phyloP scores from a whole-genome alignment of 305 asterid genomes.

The Fraxinus xanthoxyloides region DNA sequence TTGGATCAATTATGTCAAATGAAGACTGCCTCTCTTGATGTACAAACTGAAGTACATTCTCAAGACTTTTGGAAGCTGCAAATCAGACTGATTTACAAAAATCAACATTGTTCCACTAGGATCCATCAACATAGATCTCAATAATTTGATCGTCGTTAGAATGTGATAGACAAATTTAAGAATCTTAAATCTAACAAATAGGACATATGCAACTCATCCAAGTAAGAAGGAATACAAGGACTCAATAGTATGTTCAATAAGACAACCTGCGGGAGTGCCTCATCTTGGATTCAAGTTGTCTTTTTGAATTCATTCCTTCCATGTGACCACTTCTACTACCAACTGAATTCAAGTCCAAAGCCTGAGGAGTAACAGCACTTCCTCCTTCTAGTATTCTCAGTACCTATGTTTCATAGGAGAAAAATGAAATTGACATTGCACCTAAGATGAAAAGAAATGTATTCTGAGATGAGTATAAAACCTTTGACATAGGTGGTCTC shows the following conservation, averaged over 20 bases:
- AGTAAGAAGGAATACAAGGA: neutral
- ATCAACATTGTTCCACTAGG: neutral
- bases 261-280: conserved; percentile 57
- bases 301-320: conserved; percentile 37
- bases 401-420: conserved; percentile 35
- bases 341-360: conserved; percentile 39
- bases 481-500: conserved; percentile 94
- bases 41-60: neutral
- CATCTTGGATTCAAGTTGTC: conserved; percentile 28
- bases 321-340: conserved; percentile 65
- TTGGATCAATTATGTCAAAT: neutral
- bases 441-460: neutral
- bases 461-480: conserved; percentile 16
- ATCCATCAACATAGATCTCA: neutral
- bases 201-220: neutral
- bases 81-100: neutral
- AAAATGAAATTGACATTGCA: neutral
- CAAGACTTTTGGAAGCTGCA: neutral
- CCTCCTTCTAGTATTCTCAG: conserved; percentile 73
- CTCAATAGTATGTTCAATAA: conserved; percentile 27
- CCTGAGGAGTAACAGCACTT: conserved; percentile 31
- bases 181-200: neutral
- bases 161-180: neutral
- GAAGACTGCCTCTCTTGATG: neutral
- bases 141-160: neutral